Evolutionary conservation across 2,329 filamentous ascomycete species (phyloP), one percentile per base, ranked within the genome.

Genomic region (Fusarium lateritium): DNA sequence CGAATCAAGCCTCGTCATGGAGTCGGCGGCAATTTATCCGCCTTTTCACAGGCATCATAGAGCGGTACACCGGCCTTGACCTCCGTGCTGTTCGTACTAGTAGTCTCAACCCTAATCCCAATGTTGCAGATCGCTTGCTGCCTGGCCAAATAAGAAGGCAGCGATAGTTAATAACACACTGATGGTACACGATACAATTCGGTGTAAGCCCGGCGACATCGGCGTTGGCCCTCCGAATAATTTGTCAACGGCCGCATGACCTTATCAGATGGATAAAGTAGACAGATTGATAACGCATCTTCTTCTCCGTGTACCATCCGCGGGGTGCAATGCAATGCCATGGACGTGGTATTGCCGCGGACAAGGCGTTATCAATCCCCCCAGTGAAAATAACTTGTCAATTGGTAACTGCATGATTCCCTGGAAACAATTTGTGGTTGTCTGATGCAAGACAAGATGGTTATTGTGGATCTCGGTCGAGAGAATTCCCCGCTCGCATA

Each of bases 221-320:
- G 62, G 67, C 44, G 49, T 52, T 61, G 39, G 6, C 7, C 44
- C 21, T 19, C 56, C 52, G 55, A 57, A 56, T 44, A 45, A 44
- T 44, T 65, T 45, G 36, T 46, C 44, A 61, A 51, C 17, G 28
- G 28, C 31, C 52, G 19, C 39, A 53, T 53, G 40, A 14, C 21
- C 39, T 65, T 68, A 24, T 56, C 55, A 65, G 61, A 62, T 65
- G 51, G 67, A 70, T 65, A 71, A 68, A 50, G 6, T 24, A 38
- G 13, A 15, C 28, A 57, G 67, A 70, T 70, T 70, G 67, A 71
- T 70, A 71, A 70, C 55, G 6, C 38, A 40, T 5, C 19, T 46
- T 5, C 19, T 46, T 42, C 46, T 47, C 36, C 22, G 36, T 40
- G 22, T 24, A 62, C 38, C 42, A 26, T 44, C 40, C 47, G 39